phyloP scores from a whole-genome alignment of 2,329 filamentous ascomycete genomes.

The Tolypocladium endophyticum region DNA sequence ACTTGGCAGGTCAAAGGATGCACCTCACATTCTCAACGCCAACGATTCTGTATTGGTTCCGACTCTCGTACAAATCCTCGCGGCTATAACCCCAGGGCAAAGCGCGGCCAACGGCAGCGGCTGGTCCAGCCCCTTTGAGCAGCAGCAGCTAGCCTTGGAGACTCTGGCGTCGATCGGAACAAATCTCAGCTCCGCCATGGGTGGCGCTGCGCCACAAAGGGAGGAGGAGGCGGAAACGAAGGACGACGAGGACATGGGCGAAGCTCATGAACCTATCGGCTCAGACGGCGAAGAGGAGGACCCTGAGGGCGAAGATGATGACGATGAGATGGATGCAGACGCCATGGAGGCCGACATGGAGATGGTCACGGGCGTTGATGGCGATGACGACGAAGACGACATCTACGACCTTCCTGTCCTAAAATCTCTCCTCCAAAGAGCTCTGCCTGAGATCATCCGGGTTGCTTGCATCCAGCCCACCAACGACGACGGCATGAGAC shows the following conservation, averaged over 20 bases:
- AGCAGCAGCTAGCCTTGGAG: conserved; percentile 46
- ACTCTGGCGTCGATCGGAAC: conserved; percentile 56
- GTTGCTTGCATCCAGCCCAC: conserved; percentile 29
- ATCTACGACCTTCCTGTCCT: conserved; percentile 46
- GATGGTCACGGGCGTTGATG: conserved; percentile 44
- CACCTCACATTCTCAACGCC: conserved; percentile 12
- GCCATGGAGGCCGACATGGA: conserved; percentile 56
- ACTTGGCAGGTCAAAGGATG: conserved; percentile 15
- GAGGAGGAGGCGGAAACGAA: conserved; percentile 27
- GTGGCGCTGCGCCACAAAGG: conserved; percentile 14
- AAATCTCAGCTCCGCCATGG: conserved; percentile 39
- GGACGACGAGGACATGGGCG: conserved; percentile 27
- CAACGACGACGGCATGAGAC: conserved; percentile 28
- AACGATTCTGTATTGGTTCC: conserved; percentile 25
- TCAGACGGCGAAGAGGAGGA: conserved; percentile 19
- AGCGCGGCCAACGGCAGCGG: conserved; percentile 18
- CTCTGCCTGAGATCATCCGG: conserved; percentile 33
- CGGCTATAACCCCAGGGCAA: conserved; percentile 15
- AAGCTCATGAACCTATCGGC: conserved; percentile 22
- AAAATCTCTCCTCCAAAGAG: conserved; percentile 25
- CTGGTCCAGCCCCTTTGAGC: conserved; percentile 31
- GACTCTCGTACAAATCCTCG: conserved; percentile 22
- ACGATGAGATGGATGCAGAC: conserved; percentile 45
- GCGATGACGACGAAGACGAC: conserved; percentile 24
- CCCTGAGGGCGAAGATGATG: conserved; percentile 26